Evolutionary conservation across 2,329 filamentous ascomycete species (phyloP).

Genomic region (Ceratocystis cacaofunesta): DNA sequence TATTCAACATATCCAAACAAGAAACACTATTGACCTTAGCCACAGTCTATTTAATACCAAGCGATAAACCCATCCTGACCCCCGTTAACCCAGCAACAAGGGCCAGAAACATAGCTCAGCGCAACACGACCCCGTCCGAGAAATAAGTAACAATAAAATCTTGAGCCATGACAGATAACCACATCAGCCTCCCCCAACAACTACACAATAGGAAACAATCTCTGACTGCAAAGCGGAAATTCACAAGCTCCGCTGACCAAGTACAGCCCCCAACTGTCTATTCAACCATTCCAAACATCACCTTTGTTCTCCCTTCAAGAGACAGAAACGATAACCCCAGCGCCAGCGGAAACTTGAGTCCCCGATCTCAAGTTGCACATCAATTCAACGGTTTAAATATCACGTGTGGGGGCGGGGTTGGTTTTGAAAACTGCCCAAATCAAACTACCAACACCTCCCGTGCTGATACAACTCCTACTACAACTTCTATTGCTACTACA

Average conservation of each 20-base stretch:
- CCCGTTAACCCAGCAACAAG: slow-evolving; percentile 5
- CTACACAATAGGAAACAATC: background rate
- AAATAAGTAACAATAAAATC: background rate
- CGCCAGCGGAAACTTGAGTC: slow-evolving; percentile 7
- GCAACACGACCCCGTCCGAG: background rate
- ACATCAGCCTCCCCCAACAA: background rate
- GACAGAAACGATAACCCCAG: slow-evolving; percentile 4
- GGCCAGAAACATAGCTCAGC: background rate
- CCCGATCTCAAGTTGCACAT: slow-evolving; percentile 12
- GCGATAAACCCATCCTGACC: background rate
- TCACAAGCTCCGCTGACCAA: slow-evolving; percentile 9
- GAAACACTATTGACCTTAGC: background rate
- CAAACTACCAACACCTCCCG: background rate
- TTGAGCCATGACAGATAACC: background rate
- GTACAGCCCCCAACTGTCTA: slow-evolving; percentile 1
- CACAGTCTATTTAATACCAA: background rate
- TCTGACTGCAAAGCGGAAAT: slow-evolving; percentile 4
- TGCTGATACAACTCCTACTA: background rate
- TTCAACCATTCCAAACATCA: slow-evolving; percentile 5
- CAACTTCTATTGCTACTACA: background rate
- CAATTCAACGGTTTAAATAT: slow-evolving; percentile 12
- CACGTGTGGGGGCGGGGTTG: slow-evolving; percentile 6
- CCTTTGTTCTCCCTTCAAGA: slow-evolving; percentile 12
- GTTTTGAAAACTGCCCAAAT: background rate
- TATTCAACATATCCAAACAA: background rate